Percentiles rank a stretch among this genome's conserved stretches.
These are phyloP conservation scores for Brassica carinata DNA, from an alignment of 345 rosid genomes.

Conservation along the genomic window DNA sequence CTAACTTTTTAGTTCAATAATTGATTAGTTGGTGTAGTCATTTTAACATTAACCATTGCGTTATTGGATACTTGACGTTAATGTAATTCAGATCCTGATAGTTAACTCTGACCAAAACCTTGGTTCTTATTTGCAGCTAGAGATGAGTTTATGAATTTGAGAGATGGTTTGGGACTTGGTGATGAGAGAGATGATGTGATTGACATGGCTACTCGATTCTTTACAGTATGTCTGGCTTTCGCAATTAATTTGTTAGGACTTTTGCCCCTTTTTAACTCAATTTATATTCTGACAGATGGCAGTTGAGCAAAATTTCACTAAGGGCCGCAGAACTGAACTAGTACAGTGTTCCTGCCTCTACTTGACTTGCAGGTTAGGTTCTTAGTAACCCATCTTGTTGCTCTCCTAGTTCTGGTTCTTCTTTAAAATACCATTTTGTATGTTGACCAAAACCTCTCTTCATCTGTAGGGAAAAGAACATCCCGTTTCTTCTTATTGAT, in stretches of 20 bases:
- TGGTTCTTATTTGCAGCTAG: conserved; percentile 48
- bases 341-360: conserved; percentile 89
- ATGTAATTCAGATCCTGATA: not conserved
- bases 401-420: not conserved
- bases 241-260: conserved; percentile 2
- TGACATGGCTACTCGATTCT: conserved; percentile 57
- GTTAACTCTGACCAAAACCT: conserved; percentile 14
- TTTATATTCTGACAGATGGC: conserved; percentile 58
- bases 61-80: not conserved
- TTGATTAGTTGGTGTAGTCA: not conserved
- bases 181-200: conserved; percentile 59
- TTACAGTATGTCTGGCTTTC: conserved; percentile 53
- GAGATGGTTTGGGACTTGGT: conserved; percentile 63
- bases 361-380: conserved; percentile 83
- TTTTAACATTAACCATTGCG: not conserved
- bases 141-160: conserved; percentile 58
- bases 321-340: conserved; percentile 82
- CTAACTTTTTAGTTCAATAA: not conserved
- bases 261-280: conserved; percentile 1
- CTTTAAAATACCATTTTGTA: conserved; percentile 1
- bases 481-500: conserved; percentile 88
- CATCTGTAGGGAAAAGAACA: conserved; percentile 64
- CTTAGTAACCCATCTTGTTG: conserved; percentile 15
- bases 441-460: conserved; percentile 17
- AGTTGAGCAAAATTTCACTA: conserved; percentile 72